These are phyloP conservation scores for Chrysosporium keratinophilum DNA, from an alignment of 2,329 filamentous ascomycete species.

Conservation along the genomic window DNA sequence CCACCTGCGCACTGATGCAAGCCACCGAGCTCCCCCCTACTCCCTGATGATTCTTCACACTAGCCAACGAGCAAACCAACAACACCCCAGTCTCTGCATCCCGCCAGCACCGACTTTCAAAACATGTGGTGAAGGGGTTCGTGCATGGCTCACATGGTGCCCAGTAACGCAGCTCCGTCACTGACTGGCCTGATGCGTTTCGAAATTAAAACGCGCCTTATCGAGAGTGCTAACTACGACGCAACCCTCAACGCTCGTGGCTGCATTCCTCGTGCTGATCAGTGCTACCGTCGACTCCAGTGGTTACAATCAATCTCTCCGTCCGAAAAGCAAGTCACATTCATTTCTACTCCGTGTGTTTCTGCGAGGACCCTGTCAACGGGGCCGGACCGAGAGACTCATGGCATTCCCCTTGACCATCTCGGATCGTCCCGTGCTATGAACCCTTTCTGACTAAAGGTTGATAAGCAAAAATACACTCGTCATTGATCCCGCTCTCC, in stretches of 20 bases:
- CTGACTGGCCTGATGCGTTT: background rate
- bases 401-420: background rate
- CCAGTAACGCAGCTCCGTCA: slow-evolving; percentile 1
- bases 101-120: background rate
- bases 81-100: background rate
- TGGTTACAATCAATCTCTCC: slow-evolving; percentile 13
- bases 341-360: background rate
- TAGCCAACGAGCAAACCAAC: background rate
- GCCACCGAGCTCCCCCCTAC: background rate
- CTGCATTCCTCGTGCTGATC: slow-evolving; percentile 9
- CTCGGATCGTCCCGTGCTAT: background rate
- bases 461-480: background rate
- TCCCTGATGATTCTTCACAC: background rate
- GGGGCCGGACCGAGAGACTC: background rate
- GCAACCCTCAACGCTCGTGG: slow-evolving; percentile 1
- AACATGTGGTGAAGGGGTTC: slow-evolving; percentile 8
- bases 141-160: slow-evolving; percentile 6
- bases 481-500: background rate
- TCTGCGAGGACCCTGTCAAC: background rate
- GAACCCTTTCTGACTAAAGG: background rate
- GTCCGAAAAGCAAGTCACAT: background rate
- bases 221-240: background rate
- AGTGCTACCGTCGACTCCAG: slow-evolving; percentile 13
- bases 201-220: background rate
- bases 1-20: no score